phyloP scores from a whole-genome alignment of 2,329 filamentous ascomycete species.

The Ceratocystis papillata region DNA sequence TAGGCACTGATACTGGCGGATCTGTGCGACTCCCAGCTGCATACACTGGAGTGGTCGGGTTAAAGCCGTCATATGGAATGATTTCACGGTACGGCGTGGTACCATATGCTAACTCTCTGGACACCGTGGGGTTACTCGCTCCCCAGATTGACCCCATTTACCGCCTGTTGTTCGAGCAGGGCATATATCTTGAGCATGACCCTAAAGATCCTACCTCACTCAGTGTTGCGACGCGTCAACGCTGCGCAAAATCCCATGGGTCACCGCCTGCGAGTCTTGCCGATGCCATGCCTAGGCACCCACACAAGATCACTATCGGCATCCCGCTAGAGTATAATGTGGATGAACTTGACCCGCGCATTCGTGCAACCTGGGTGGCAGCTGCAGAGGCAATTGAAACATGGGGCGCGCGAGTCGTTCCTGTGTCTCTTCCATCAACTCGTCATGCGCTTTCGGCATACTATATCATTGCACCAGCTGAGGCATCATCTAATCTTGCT shows the following conservation, averaged over 20 bases:
- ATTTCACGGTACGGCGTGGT: conserved; percentile 78
- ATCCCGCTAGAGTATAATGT: conserved; percentile 78
- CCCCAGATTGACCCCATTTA: conserved; percentile 42
- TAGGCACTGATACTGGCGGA: conserved; percentile 90
- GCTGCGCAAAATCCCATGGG: conserved; percentile 33
- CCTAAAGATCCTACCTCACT: conserved; percentile 65
- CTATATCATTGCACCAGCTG: conserved; percentile 88
- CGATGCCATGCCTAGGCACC: conserved; percentile 24
- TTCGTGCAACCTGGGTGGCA: conserved; percentile 58
- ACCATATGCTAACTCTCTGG: conserved; percentile 83
- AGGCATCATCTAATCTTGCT: conserved; percentile 89
- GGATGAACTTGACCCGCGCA: conserved; percentile 57
- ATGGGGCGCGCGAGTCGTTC: conserved; percentile 60
- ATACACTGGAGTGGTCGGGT: conserved; percentile 72
- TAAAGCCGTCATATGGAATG: conserved; percentile 85
- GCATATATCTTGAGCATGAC: conserved; percentile 49
- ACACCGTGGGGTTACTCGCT: conserved; percentile 74
- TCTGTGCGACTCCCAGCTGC: conserved; percentile 79
- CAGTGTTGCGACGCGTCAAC: conserved; percentile 42
- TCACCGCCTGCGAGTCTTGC: conserved; percentile 34
- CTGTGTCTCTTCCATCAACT: conserved; percentile 73
- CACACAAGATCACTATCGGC: conserved; percentile 40
- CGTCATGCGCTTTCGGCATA: conserved; percentile 81
- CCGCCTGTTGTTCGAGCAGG: conserved; percentile 41
- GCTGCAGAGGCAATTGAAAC: conserved; percentile 49